A percentile compares a stretch with the other conserved stretches of the same genome.
These are phyloP conservation scores for Aspergillus nomiae DNA, from an alignment of 2,329 filamentous ascomycete genomes.

Conservation along the genomic window DNA sequence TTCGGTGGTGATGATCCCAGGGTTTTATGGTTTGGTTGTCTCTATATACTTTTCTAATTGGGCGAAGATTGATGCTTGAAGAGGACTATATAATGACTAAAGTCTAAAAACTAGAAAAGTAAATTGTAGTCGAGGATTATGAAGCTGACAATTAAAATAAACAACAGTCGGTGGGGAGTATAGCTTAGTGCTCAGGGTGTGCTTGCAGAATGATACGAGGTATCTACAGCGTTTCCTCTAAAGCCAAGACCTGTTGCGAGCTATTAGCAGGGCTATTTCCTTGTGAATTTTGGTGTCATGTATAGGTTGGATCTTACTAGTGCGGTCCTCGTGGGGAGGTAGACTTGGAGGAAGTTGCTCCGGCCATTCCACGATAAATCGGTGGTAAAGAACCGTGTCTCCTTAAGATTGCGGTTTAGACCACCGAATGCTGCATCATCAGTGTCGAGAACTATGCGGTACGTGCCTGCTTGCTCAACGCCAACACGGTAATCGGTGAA, in stretches of 20 bases:
- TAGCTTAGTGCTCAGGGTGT: not conserved
- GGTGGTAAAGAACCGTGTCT: slow-evolving; percentile 89
- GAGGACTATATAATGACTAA: not conserved
- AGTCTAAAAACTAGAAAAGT: not conserved
- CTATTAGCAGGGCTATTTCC: not conserved
- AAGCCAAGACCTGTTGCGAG: slow-evolving; percentile 54
- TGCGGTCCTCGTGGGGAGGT: slow-evolving; percentile 80
- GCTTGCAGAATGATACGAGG: not conserved
- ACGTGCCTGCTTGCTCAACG: slow-evolving; percentile 80
- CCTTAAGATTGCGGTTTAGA: slow-evolving; percentile 72
- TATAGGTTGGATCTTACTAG: slow-evolving; percentile 60
- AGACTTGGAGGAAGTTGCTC: slow-evolving; percentile 89
- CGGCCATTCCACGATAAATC: slow-evolving; percentile 86
- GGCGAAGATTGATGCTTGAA: not conserved
- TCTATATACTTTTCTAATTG: not conserved
- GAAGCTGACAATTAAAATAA: not conserved
- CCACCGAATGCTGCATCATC: slow-evolving; percentile 80
- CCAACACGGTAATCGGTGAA: slow-evolving; percentile 93
- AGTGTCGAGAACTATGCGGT: slow-evolving; percentile 80
- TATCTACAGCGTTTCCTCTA: slow-evolving; percentile 47
- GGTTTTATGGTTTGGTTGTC: not conserved
- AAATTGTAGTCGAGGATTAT: not conserved
- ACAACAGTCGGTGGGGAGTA: not conserved
- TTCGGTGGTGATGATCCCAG: not conserved
- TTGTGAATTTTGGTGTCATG: not conserved